phyloP scores from a whole-genome alignment of 2,329 filamentous ascomycete genomes.

The Myriosclerotinia duriaeana region DNA sequence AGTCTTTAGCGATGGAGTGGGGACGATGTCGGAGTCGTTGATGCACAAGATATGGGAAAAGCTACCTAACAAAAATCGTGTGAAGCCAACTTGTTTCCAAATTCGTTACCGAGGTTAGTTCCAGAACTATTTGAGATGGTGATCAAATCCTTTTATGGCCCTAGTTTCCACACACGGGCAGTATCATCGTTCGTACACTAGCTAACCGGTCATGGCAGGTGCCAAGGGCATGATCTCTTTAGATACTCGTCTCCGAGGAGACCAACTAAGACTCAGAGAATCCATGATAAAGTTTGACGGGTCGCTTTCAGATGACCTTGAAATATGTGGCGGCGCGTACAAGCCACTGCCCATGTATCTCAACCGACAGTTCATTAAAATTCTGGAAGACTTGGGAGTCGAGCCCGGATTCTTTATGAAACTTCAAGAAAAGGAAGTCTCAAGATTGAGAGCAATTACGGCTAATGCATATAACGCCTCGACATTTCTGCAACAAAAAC shows the following conservation, averaged over 20 bases:
- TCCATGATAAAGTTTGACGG: constrained; percentile 81
- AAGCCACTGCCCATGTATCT: constrained; percentile 68
- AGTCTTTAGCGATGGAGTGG: constrained; percentile 78
- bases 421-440: constrained; percentile 63
- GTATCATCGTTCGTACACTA: not conserved
- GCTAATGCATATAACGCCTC: constrained; percentile 60
- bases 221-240: constrained; percentile 78
- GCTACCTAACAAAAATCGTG: constrained; percentile 48
- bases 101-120: constrained; percentile 63
- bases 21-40: constrained; percentile 65
- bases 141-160: not conserved
- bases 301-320: constrained; percentile 54
- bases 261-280: constrained; percentile 59
- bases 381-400: constrained; percentile 75
- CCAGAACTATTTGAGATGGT: not conserved
- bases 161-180: too few species aligned
- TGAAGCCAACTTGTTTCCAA: constrained; percentile 66
- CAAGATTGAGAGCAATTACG: constrained; percentile 59
- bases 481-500: constrained; percentile 61
- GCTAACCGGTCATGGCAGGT: constrained; percentile 42
- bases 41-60: constrained; percentile 59
- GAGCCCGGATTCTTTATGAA: constrained; percentile 57
- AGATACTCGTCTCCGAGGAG: constrained; percentile 59
- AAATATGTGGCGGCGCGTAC: constrained; percentile 69
- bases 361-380: constrained; percentile 82